Percentiles rank a stretch among this genome's conserved stretches.
Conservation (phyloP, 176 grass and related monocot species). For the Zizania latifolia region DNA sequence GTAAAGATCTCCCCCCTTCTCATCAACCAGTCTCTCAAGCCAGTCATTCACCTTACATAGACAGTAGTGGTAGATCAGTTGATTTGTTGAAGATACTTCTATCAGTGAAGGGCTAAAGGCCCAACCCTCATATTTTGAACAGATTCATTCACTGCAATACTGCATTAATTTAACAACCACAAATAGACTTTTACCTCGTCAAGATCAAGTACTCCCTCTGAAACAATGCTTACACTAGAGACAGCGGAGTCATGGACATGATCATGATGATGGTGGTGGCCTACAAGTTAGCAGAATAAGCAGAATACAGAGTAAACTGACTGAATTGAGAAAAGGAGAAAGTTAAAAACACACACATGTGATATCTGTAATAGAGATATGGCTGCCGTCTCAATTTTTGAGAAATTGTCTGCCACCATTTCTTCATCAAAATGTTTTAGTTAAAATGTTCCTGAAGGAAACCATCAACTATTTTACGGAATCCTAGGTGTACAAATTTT, state of each 20-base stretch:
- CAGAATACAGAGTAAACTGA: slow-evolving; percentile 2
- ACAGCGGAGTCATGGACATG: slow-evolving; percentile 67
- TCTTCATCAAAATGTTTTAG: neutral
- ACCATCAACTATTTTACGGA: neutral
- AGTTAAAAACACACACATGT: neutral
- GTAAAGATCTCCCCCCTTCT: slow-evolving; percentile 71
- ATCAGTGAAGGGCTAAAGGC: neutral
- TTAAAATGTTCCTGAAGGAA: neutral
- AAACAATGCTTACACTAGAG: slow-evolving; percentile 67
- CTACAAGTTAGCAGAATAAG: slow-evolving; percentile 31
- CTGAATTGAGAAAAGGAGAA: neutral
- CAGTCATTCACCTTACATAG: slow-evolving; percentile 56
- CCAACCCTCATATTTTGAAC: neutral
- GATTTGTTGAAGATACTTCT: neutral
- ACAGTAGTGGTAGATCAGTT: neutral
- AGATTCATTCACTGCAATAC: neutral
- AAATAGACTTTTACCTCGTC: slow-evolving; percentile 55
- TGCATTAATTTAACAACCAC: neutral
- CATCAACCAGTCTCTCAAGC: slow-evolving; percentile 63
- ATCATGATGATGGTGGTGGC: slow-evolving; percentile 49
- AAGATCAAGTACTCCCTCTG: slow-evolving; percentile 59
- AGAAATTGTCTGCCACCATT: neutral
- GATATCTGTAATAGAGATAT: neutral
- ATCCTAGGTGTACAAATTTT: neutral
- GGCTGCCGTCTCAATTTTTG: neutral